Evolutionary conservation across 257 asterid genomes (phyloP).

Genomic region (Gentiana straminea): DNA sequence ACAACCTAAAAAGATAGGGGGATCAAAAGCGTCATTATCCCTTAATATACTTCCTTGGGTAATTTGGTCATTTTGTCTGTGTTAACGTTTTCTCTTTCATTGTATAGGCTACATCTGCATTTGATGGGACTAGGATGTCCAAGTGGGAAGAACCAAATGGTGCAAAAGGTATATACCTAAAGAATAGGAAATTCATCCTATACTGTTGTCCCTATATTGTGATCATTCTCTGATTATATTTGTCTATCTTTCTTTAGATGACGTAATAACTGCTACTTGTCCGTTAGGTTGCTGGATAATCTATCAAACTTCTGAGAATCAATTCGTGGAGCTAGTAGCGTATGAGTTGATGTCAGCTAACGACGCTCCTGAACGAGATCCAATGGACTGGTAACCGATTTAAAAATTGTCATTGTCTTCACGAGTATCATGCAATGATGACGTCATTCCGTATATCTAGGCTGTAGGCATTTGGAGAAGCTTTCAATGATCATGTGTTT

Average conservation of each 20-base stretch:
- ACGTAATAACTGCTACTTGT: no score
- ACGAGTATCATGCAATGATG: no score
- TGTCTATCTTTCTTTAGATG: no score
- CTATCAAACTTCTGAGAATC: slow-evolving; percentile 45
- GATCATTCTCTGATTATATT: not conserved
- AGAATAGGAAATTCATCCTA: not conserved
- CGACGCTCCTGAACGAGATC: slow-evolving; percentile 95
- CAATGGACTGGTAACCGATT: slow-evolving; percentile 65
- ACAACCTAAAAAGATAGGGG: no score
- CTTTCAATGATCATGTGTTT: not conserved
- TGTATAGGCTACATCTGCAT: slow-evolving; percentile 69
- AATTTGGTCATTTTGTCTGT: not conserved
- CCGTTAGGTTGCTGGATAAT: slow-evolving; percentile 77
- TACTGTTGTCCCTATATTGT: not conserved
- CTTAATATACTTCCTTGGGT: not conserved
- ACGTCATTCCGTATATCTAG: no score
- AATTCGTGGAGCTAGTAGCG: slow-evolving; percentile 49
- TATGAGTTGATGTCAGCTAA: slow-evolving; percentile 95
- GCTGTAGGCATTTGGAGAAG: no score
- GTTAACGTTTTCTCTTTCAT: slow-evolving; percentile 7
- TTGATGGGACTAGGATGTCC: slow-evolving; percentile 95
- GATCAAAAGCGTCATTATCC: no score
- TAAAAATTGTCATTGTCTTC: not conserved
- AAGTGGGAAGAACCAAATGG: slow-evolving; percentile 99
- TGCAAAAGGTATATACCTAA: slow-evolving; percentile 51